These are phyloP conservation scores for Sarocladium kiliense DNA, from an alignment of 2,329 filamentous ascomycete species.

Conservation along the genomic window DNA sequence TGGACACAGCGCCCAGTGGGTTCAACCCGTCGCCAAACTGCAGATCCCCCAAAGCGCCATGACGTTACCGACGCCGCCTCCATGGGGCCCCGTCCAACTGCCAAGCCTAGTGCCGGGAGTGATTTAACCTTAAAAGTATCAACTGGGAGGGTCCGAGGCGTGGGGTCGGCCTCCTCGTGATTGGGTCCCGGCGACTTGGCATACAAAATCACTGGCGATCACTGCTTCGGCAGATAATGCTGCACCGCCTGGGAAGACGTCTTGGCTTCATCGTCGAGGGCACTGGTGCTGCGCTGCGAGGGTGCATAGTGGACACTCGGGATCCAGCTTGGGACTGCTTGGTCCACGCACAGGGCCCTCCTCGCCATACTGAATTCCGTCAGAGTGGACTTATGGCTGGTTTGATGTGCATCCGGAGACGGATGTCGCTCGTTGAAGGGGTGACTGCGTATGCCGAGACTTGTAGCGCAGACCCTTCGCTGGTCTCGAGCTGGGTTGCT, in stretches of 20 bases:
- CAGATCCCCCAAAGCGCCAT: slow-evolving; percentile 3
- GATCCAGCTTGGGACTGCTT: too few relatives aligned
- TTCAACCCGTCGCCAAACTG: neutral
- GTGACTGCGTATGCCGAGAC: slow-evolving; percentile 4
- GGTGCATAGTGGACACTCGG: neutral
- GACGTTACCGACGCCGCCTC: slow-evolving; percentile 4
- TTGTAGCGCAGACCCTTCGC: neutral
- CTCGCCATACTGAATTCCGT: neutral
- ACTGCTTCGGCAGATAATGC: neutral
- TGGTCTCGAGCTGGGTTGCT: neutral
- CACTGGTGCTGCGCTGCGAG: too few relatives aligned
- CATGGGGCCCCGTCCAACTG: neutral
- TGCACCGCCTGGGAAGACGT: neutral
- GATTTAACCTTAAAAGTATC: slow-evolving; percentile 1
- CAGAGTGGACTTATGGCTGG: neutral
- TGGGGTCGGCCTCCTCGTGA: neutral
- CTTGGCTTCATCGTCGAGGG: neutral
- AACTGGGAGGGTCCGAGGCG: neutral
- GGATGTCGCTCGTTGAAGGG: neutral
- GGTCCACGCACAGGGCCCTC: neutral
- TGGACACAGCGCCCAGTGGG: neutral
- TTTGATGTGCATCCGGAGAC: neutral
- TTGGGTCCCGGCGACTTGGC: neutral
- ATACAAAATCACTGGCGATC: neutral
- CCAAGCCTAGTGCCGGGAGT: neutral